A percentile compares a stretch with the other conserved stretches of the same genome.
These are phyloP conservation scores for Aspergillus avenaceus DNA, from an alignment of 495 filamentous ascomycete species.

Conservation along the genomic window DNA sequence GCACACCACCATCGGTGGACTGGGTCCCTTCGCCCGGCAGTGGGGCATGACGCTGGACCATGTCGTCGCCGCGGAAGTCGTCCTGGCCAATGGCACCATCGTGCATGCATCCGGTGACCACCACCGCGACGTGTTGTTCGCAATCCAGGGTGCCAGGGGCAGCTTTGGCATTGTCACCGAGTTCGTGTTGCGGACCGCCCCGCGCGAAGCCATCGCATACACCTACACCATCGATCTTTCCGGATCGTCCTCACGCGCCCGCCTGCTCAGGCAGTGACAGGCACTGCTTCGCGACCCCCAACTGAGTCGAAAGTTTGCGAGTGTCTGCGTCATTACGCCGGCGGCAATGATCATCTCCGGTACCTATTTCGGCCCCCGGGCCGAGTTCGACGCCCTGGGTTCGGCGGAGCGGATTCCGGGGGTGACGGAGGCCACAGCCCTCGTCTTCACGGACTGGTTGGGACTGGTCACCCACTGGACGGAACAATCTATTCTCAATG, in stretches of 20 bases:
- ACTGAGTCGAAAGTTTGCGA: slow-evolving; percentile 51
- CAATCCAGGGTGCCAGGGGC: slow-evolving; percentile 44
- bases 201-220: slow-evolving; percentile 30
- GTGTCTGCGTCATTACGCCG: slow-evolving; percentile 26
- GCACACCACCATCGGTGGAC: slow-evolving; percentile 69
- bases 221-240: slow-evolving; percentile 37
- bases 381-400: slow-evolving; percentile 34
- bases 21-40: slow-evolving; percentile 56
- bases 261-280: slow-evolving; percentile 38
- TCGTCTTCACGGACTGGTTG: slow-evolving; percentile 54
- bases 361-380: slow-evolving; percentile 37
- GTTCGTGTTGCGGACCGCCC: slow-evolving; percentile 41
- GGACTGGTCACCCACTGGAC: slow-evolving; percentile 45
- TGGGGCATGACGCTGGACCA: slow-evolving; percentile 65
- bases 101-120: slow-evolving; percentile 33
- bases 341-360: slow-evolving; percentile 31
- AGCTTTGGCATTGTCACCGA: slow-evolving; percentile 46
- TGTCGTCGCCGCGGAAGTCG: slow-evolving; percentile 55
- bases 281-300: slow-evolving; percentile 32
- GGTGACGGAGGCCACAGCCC: slow-evolving; percentile 20
- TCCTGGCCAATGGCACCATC: slow-evolving; percentile 56
- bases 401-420: slow-evolving; percentile 29
- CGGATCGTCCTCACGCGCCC: slow-evolving; percentile 19
- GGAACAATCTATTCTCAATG: slow-evolving; percentile 33
- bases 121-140: slow-evolving; percentile 51